Conservation (phyloP, 1,284 basidiomycete species). For the Ganoderma leucocontextum region DNA sequence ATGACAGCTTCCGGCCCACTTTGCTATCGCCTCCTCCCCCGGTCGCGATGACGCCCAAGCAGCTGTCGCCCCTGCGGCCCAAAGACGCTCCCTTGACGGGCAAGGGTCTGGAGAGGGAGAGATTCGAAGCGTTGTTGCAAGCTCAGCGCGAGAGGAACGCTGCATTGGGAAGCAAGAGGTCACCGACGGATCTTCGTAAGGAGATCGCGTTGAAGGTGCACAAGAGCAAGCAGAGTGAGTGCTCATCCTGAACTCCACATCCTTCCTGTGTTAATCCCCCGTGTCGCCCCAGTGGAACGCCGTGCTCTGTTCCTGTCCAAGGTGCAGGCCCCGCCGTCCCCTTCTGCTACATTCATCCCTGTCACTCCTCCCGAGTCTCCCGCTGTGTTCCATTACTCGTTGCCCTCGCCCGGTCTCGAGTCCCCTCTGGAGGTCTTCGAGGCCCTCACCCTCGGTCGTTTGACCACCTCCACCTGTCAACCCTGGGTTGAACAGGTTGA, state of each 20-base stretch:
- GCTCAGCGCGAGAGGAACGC: conserved; percentile 63
- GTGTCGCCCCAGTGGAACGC: conserved; percentile 63
- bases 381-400: conserved; percentile 70
- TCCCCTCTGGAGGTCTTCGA: conserved; percentile 71
- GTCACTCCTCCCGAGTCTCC: conserved; percentile 77
- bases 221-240: conserved; percentile 77
- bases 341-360: conserved; percentile 61
- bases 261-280: conserved; percentile 10
- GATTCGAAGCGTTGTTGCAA: conserved; percentile 68
- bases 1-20: conserved; percentile 61
- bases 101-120: conserved; percentile 66
- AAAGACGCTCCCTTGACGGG: conserved; percentile 45
- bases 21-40: conserved; percentile 66
- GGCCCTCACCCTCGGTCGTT: conserved; percentile 50
- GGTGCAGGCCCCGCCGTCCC: conserved; percentile 69
- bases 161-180: conserved; percentile 53
- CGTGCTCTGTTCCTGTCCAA: conserved; percentile 79
- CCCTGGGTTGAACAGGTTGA: conserved; percentile 75
- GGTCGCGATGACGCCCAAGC: conserved; percentile 49
- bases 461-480: conserved; percentile 43
- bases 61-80: conserved; percentile 62
- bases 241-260: conserved; percentile 14
- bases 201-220: conserved; percentile 78
- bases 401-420: conserved; percentile 71
- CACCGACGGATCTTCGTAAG: conserved; percentile 66